A percentile compares a stretch with the other conserved stretches of the same genome.
These are phyloP conservation scores for Aspergillus fumigatiaffinis DNA, from an alignment of 2,329 filamentous ascomycete species.

Conservation along the genomic window DNA sequence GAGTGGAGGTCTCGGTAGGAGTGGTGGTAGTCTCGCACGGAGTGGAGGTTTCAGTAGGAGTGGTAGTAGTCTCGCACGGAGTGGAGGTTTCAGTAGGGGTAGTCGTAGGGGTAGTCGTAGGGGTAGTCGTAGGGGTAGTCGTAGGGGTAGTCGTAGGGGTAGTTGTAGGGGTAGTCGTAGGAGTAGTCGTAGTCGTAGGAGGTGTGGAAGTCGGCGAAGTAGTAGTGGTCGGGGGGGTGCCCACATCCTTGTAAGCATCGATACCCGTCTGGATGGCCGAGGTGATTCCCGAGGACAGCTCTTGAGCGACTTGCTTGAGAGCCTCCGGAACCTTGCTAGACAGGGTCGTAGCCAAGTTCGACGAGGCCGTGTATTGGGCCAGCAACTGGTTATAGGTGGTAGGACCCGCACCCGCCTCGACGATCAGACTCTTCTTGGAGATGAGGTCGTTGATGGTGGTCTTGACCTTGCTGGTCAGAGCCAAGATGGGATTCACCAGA, in stretches of 20 bases:
- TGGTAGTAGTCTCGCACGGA: background rate
- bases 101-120: background rate
- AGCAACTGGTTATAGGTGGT: background rate
- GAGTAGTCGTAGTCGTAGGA: background rate
- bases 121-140: background rate
- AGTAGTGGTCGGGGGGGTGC: background rate
- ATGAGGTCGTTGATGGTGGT: slow-evolving; percentile 1
- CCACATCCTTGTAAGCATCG: background rate
- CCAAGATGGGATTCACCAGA: slow-evolving; percentile 16
- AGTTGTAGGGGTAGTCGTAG: background rate
- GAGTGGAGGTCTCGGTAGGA: background rate
- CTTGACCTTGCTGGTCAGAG: slow-evolving; percentile 19
- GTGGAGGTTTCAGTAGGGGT: background rate
- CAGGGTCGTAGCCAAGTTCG: background rate
- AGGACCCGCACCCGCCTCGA: background rate
- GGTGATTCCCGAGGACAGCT: background rate
- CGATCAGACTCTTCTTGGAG: background rate
- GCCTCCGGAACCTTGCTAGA: background rate
- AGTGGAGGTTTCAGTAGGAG: background rate
- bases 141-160: background rate
- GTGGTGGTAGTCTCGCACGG: too few relatives aligned
- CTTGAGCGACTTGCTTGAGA: background rate
- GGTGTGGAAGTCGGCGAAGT: background rate
- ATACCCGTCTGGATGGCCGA: background rate
- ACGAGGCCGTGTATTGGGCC: background rate